These are phyloP conservation scores for Kingdonia uniflora DNA, from an alignment of 164 flowering plant genomes.

Conservation along the genomic window DNA sequence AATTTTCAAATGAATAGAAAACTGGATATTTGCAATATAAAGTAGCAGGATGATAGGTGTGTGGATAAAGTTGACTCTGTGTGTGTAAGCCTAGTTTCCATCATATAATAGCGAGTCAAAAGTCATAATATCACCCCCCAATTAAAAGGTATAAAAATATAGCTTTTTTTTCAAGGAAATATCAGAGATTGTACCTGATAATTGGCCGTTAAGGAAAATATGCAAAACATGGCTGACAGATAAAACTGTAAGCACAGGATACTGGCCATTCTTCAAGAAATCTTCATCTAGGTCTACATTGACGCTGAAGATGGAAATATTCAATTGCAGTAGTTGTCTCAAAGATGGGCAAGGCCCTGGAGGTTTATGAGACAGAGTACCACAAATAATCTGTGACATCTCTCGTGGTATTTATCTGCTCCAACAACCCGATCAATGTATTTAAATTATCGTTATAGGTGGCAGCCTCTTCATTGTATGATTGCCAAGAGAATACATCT, in stretches of 20 bases:
- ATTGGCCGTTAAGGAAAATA: conserved; percentile 68
- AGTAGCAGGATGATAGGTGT: too few relatives aligned
- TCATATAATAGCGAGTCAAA: too few relatives aligned
- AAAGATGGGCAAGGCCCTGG: neutral
- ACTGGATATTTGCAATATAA: too few relatives aligned
- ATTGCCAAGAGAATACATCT: conserved; percentile 50
- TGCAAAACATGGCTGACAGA: conserved; percentile 90
- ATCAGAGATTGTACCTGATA: conserved; percentile 37
- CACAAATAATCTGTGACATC: conserved; percentile 79
- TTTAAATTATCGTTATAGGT: conserved; percentile 28
- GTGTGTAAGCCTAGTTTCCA: too few relatives aligned
- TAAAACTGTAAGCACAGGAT: conserved; percentile 52
- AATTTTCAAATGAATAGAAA: too few relatives aligned
- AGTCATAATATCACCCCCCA: too few relatives aligned
- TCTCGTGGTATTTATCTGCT: conserved; percentile 67
- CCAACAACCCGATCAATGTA: conserved; percentile 39
- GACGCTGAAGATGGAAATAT: conserved; percentile 28
- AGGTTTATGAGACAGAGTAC: conserved; percentile 41
- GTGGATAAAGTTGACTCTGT: too few relatives aligned
- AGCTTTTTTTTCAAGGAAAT: too few relatives aligned
- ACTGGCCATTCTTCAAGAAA: conserved; percentile 49
- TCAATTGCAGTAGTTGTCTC: neutral
- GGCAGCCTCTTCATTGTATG: conserved; percentile 60
- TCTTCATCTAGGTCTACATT: conserved; percentile 41
- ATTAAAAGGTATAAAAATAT: too few relatives aligned